phyloP scores from a whole-genome alignment of 345 rosid species.

The Cardamine occulta region DNA sequence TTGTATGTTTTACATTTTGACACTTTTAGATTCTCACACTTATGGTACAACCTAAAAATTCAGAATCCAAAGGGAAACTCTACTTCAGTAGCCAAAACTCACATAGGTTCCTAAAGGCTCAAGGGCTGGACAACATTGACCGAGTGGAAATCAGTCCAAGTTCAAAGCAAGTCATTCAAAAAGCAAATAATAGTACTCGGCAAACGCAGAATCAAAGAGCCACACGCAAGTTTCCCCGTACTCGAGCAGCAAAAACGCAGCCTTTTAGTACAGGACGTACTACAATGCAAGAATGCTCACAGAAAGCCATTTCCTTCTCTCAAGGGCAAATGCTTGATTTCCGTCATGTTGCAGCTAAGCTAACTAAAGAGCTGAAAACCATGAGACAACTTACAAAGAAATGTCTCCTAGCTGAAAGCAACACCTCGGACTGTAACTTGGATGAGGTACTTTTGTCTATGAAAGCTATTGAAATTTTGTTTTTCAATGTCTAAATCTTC shows the following conservation, averaged over 20 bases:
- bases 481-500: neutral
- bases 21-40: conserved; percentile 30
- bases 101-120: conserved; percentile 48
- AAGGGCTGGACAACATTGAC: conserved; percentile 52
- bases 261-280: conserved; percentile 46
- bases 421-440: conserved; percentile 46
- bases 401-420: conserved; percentile 46
- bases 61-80: conserved; percentile 66
- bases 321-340: conserved; percentile 76
- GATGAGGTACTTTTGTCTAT: conserved; percentile 60
- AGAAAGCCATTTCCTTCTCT: conserved; percentile 74
- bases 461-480: neutral
- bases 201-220: conserved; percentile 36
- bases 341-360: conserved; percentile 61
- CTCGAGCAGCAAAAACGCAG: conserved; percentile 18
- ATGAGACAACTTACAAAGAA: conserved; percentile 68
- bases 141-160: conserved; percentile 46
- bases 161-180: conserved; percentile 46
- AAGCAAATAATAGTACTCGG: conserved; percentile 19
- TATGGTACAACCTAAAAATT: conserved; percentile 17
- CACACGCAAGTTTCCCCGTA: conserved; percentile 47
- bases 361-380: conserved; percentile 61
- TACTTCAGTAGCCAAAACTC: conserved; percentile 51
- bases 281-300: conserved; percentile 57
- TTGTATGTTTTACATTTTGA: neutral